phyloP scores from a whole-genome alignment of 164 flowering plant species.

The grape (Vitis vinifera) region ASM3070453v1 NC_081822.1:538001-538500 shows the following conservation, averaged over 20 bases:
- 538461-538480: too few species aligned
- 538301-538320: too few species aligned
- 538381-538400: too few species aligned
- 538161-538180: constrained; percentile 82
- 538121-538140: constrained; percentile 18
- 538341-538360: too few species aligned
- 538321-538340: too few species aligned
- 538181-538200: constrained; percentile 95
- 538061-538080: constrained; percentile 39
- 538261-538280: too few species aligned
- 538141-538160: constrained; percentile 44
- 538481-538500: too few species aligned
- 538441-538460: too few species aligned
- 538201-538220: constrained; percentile 73
- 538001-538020: constrained; percentile 80
- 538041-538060: constrained; percentile 61
- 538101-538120: constrained; percentile 26
- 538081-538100: constrained; percentile 17
- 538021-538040: constrained; percentile 86
- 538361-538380: too few species aligned
- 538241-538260: not conserved
- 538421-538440: too few species aligned
- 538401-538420: too few species aligned
- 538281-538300: too few species aligned
- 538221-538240: not conserved